A percentile compares a stretch with the other conserved stretches of the same genome.
Conservation (phyloP, 2,329 filamentous ascomycete genomes). For the Penicillium sp. region DNA sequence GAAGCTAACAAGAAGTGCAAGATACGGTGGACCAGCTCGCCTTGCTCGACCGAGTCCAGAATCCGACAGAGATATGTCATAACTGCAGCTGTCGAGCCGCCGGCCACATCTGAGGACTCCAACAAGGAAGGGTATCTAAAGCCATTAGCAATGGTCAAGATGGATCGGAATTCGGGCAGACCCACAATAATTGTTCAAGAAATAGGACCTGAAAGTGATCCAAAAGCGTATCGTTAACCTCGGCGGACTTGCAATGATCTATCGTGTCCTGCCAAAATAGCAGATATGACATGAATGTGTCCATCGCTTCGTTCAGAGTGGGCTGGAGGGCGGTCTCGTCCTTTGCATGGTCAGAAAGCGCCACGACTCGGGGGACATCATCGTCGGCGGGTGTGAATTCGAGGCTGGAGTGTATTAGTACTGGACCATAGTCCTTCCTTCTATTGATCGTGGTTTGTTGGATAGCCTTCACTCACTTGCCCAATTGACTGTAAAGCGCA, state of each 20-base stretch:
- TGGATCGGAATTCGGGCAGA: constrained; percentile 11
- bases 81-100: constrained; percentile 93
- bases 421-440: neutral
- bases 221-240: constrained; percentile 89
- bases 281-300: constrained; percentile 92
- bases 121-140: constrained; percentile 87
- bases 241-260: constrained; percentile 88
- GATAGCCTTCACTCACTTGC: constrained; percentile 50
- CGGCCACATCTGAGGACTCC: constrained; percentile 95
- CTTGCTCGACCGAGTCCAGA: constrained; percentile 87
- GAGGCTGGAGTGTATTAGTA: constrained; percentile 61
- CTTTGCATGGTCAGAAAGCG: constrained; percentile 84
- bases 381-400: constrained; percentile 76
- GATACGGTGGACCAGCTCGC: constrained; percentile 91
- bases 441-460: neutral
- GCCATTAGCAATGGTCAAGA: constrained; percentile 1
- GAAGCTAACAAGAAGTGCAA: constrained; percentile 89
- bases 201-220: constrained; percentile 98
- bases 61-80: constrained; percentile 91
- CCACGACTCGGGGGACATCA: constrained; percentile 75
- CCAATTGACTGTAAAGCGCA: constrained; percentile 72
- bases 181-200: constrained; percentile 86
- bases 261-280: constrained; percentile 98
- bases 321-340: constrained; percentile 73
- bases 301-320: constrained; percentile 84